These are phyloP conservation scores for Paracoccidioides lutzii DNA, from an alignment of 2,329 filamentous ascomycete genomes.

Conservation along the genomic window DNA sequence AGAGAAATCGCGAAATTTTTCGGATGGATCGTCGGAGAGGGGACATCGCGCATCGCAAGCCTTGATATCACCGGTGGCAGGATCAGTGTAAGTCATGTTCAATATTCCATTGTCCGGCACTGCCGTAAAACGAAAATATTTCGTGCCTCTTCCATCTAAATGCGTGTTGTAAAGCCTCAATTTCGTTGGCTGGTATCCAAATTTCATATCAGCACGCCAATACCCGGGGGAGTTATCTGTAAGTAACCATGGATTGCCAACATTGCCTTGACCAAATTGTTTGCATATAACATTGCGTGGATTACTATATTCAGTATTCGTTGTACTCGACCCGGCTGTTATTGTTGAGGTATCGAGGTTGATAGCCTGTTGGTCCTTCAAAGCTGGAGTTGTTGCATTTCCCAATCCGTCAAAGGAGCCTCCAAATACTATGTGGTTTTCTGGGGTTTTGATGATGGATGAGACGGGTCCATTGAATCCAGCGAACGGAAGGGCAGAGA, in stretches of 20 bases:
- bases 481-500: constrained; percentile 72
- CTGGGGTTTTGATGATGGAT: constrained; percentile 66
- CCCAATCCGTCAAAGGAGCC: constrained; percentile 80
- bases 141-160: constrained; percentile 70
- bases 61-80: constrained; percentile 50
- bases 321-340: constrained; percentile 47
- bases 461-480: constrained; percentile 90
- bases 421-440: constrained; percentile 82
- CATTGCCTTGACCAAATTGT: constrained; percentile 46
- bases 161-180: constrained; percentile 81
- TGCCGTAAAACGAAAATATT: constrained; percentile 75
- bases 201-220: constrained; percentile 73
- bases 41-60: constrained; percentile 75
- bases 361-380: constrained; percentile 60
- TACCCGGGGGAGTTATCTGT: constrained; percentile 61
- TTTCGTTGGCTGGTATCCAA: constrained; percentile 76
- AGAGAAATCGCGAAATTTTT: constrained; percentile 72
- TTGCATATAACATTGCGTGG: constrained; percentile 77
- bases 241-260: constrained; percentile 75
- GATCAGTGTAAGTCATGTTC: constrained; percentile 83
- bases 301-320: constrained; percentile 54
- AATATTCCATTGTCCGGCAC: constrained; percentile 83
- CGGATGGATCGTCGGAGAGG: constrained; percentile 55
- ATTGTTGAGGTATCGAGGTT: constrained; percentile 73
- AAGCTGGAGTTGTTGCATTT: constrained; percentile 52